Conservation (phyloP, 164 flowering plant species). For the Vitis cinerea region DNA sequence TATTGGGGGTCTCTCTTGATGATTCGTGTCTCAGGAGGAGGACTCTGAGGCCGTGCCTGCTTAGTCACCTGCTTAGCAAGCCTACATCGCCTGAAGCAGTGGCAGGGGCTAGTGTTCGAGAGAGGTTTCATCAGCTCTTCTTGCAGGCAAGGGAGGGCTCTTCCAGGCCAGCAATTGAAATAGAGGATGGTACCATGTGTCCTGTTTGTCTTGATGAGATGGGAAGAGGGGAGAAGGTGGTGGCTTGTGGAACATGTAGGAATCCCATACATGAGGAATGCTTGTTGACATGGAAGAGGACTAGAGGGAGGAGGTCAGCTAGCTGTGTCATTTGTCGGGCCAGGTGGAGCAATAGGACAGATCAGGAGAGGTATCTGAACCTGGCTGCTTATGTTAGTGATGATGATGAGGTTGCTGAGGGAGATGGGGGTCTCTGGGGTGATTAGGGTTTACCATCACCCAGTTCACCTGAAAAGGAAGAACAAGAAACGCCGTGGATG, state of each 20-base stretch:
- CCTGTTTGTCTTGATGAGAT: slow-evolving; percentile 84
- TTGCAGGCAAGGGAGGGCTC: slow-evolving; percentile 8
- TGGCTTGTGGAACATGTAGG: slow-evolving; percentile 64
- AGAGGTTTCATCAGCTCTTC: slow-evolving; percentile 58
- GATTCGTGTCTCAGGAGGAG: slow-evolving; percentile 54
- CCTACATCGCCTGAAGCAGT: slow-evolving; percentile 47
- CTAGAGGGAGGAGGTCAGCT: slow-evolving; percentile 52
- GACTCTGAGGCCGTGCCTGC: slow-evolving; percentile 63
- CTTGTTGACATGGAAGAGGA: slow-evolving; percentile 69
- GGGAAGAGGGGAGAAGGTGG: slow-evolving; percentile 39
- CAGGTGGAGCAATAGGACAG: slow-evolving; percentile 54
- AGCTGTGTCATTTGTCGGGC: slow-evolving; percentile 87
- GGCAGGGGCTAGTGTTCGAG: slow-evolving; percentile 46
- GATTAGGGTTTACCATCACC: slow-evolving; percentile 2
- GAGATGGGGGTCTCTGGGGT: slow-evolving; percentile 17
- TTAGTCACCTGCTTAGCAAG: slow-evolving; percentile 43
- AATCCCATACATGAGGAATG: slow-evolving; percentile 78
- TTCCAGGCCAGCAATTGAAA: slow-evolving; percentile 7
- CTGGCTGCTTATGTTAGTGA: slow-evolving; percentile 51
- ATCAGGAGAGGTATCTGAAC: slow-evolving; percentile 65
- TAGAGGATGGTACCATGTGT: slow-evolving; percentile 50
- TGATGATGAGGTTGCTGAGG: slow-evolving; percentile 25
- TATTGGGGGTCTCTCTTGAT: slow-evolving; percentile 52
- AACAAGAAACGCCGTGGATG: too few relatives aligned
- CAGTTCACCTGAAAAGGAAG: too few relatives aligned